Base-by-base conservation (phyloP, 768 basidiomycete species). In the Mycena rebaudengoi region DNA sequence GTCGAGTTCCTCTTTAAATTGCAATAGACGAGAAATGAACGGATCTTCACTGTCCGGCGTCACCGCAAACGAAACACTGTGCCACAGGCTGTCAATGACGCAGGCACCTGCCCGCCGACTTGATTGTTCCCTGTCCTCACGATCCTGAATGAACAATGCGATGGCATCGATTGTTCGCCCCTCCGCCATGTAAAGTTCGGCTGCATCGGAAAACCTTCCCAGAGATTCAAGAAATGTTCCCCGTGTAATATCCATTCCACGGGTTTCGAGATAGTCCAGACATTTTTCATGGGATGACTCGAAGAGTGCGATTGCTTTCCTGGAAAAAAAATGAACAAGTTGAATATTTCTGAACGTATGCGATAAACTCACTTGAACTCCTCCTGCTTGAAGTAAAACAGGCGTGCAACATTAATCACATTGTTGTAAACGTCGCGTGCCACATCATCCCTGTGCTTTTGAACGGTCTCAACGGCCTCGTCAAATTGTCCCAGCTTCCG, bases 201-300 rank as follows among this genome's bases (percentile, higher is more conserved):
- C 87, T 0, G 89, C 88, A 35, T 88, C 85, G 1, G 67, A 57
- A 37, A 73, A 78, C 59, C 78, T 76, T 13, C 78, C 81, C 8
- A 81, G 75, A 5, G 73, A 71, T 29, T 79, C 77, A 12, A 88
- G 75, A 7, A 90, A 63, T 0, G 74, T 71, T 0, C 83, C 83
- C 7, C 78, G 84, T 10, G 85, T 82, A 14, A 77, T 61, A 66
- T 87, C 83, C 16, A 91, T 72, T 33, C 83, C 83, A 37, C 81
- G 80, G 5, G 85, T 80, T 53, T 88, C 83, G n/a, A 88, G 77
- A 63, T 86, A 91, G 37, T 82, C 80, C 21, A 88, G 64, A 28
- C 80, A 79, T 20, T 88, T 85, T 26, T 91, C 84, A 1, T 77
- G 72, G n/a, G n/a, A n/a, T 0, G 79, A 75, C 0, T 74, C 62